phyloP scores from a whole-genome alignment of 129 eudicot genomes.

The Dittrichia graveolens region DNA sequence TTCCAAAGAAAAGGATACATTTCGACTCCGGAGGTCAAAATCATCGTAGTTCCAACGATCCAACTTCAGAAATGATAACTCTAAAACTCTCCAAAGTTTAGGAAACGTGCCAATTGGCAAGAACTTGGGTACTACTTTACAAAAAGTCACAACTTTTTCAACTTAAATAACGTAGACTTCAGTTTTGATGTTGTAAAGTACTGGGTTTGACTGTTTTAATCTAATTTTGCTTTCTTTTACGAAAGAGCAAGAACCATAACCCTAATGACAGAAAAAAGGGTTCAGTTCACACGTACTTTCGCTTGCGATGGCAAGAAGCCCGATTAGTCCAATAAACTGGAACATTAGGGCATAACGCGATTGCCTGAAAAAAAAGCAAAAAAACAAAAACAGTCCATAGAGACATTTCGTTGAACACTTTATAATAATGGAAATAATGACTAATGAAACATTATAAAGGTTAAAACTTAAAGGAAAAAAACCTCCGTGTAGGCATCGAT shows the following conservation, averaged over 20 bases:
- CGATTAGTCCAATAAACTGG: slow-evolving; percentile 86
- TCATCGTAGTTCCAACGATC: neutral
- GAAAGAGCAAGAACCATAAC: neutral
- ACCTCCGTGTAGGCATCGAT: slow-evolving; percentile 96
- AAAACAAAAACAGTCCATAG: neutral
- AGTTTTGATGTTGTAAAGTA: neutral
- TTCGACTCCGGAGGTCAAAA: slow-evolving; percentile 4
- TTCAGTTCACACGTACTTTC: slow-evolving; percentile 53
- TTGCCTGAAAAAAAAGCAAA: slow-evolving; percentile 57
- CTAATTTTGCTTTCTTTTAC: neutral
- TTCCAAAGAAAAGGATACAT: neutral
- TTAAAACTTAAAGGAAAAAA: neutral
- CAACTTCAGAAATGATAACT: neutral
- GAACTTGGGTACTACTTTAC: neutral
- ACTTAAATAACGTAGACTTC: neutral
- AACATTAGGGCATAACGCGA: slow-evolving; percentile 85
- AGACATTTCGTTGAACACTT: slow-evolving; percentile 30
- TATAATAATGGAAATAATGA: neutral
- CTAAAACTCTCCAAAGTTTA: neutral
- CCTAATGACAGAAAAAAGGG: slow-evolving; percentile 11
- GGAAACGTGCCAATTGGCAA: neutral
- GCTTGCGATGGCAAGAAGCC: slow-evolving; percentile 78
- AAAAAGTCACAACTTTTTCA: neutral
- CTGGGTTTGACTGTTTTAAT: neutral
- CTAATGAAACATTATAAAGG: neutral